Percentiles rank a stretch among this genome's conserved stretches.
Conservation (phyloP, 2,329 filamentous ascomycete species). For the Diatrype stigma region DNA sequence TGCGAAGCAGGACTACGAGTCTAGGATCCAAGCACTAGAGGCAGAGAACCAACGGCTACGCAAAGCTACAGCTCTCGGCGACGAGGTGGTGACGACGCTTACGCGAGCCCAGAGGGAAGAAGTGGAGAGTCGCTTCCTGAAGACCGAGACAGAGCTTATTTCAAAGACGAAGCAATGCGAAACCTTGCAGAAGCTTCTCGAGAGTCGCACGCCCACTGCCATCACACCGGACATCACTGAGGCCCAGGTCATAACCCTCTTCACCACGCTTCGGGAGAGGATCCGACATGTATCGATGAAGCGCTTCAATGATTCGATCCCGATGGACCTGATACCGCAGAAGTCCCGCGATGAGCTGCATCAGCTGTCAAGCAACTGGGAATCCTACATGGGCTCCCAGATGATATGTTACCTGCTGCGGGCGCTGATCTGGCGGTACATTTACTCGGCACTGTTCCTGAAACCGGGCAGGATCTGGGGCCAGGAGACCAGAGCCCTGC, state of each 20-base stretch:
- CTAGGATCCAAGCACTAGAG: constrained; percentile 13
- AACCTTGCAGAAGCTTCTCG: constrained; percentile 6
- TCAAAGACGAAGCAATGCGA: constrained; percentile 16
- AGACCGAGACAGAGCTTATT: constrained; percentile 9
- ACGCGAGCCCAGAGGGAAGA: constrained; percentile 13
- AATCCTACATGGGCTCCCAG: constrained; percentile 17
- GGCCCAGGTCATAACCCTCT: constrained; percentile 12
- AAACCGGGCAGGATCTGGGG: constrained; percentile 20
- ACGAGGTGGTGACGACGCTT: constrained; percentile 11
- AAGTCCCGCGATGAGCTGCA: constrained; percentile 15
- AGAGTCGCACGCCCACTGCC: constrained; percentile 1
- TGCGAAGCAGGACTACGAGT: constrained; percentile 13
- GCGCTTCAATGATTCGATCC: constrained; percentile 15
- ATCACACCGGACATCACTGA: constrained; percentile 11
- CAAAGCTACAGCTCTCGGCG: background rate
- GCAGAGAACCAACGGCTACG: constrained; percentile 10
- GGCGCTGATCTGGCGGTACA: constrained; percentile 26
- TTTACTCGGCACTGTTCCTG: constrained; percentile 19
- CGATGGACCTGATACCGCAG: constrained; percentile 10
- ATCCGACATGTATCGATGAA: constrained; percentile 17
- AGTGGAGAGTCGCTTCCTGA: constrained; percentile 13
- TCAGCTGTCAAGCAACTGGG: constrained; percentile 23
- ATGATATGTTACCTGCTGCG: constrained; percentile 21
- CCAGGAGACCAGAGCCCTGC: constrained; percentile 11
- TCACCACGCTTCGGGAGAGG: constrained; percentile 17